Evolutionary conservation across 179 eudicot genomes (phyloP), one percentile per base, ranked within the genome.

Genomic region (Vitellaria paradoxa): DNA sequence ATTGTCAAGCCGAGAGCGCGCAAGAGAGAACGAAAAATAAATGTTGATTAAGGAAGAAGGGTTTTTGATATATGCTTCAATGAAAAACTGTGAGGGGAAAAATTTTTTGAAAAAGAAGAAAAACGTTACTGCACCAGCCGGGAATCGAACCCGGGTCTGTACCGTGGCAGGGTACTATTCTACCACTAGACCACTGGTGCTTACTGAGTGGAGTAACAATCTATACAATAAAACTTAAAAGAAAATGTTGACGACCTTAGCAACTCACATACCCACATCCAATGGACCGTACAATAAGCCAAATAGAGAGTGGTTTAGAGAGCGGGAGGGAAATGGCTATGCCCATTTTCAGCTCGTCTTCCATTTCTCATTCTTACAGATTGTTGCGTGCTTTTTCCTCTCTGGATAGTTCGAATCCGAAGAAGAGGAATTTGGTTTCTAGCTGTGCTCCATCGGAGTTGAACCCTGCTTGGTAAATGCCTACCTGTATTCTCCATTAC

Each of bases 131-230:
- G 85, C 83, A 83, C 86, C 83, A 70, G 81, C 81, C 81, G 81
- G 81, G 81, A 78, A 78, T 78, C 83, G 86, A 83, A 80, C 86
- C 92, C 93, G 91, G 93, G 91, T 91, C 90, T 88, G 91, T 89
- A 87, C 90, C 91, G 91, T 89, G 93, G 91, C 91, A 87, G 93
- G 91, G 93, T 89, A 89, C 90, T 87, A 91, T 89, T 89, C 91
- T 91, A 91, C 95, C 91, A 90, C 92, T 91, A 83, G 83, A 83
- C 86, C 86, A 84, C 86, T 84, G 84, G 86, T 84, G 84, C 86
- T 64, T 45, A 9, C 11, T 59, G 37, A 17, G 7, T 2, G 12
- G 7, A 45, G n/a, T n/a, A n/a, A n/a, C n/a, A n/a, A n/a, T n/a
- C n/a, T n/a, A n/a, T n/a, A n/a, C n/a, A n/a, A n/a, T n/a, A n/a